Evolutionary conservation across 306 rosid genomes (phyloP), one percentile per base, ranked within the genome.

Genomic region (Morella rubra): DNA sequence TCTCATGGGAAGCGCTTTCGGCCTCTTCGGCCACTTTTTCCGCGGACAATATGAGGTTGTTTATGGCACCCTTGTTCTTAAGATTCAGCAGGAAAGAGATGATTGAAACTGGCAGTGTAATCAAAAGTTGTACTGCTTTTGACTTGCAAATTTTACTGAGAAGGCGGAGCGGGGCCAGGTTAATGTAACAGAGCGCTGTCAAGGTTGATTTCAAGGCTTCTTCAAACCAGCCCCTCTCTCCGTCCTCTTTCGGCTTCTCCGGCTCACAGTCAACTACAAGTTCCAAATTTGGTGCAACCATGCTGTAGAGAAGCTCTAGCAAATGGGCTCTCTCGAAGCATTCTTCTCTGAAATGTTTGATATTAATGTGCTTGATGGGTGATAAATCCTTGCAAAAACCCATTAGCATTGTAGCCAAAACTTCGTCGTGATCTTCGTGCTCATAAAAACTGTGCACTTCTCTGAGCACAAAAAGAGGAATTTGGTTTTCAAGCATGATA

Each of bases 401-500:
- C 60, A 62, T 46, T n/a, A 75, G 27, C 51, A 62, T 62, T 0
- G 61, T 5, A 13, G 18, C 72, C 18, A 61, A 50, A 10, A 11
- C 20, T 6, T 73, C 8, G 11, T 73, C 76, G 14, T 20, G 46
- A 42, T 62, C 24, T 44, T 73, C 55, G 3, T 13, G 14, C 5
- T n/a, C 20, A 75, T 16, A 51, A 51, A 64, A 50, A 1, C 6
- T 14, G 5, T 32, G 64, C 8, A 64, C 72, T n/a, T 75, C 44
- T 19, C 42, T 75, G 7, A 64, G 24, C 62, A 75, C 49, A 44
- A 51, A 75, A 13, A 75, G 51, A 49, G 79, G 72, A 7, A 64
- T 65, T 65, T 75, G 79, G 49, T 75, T 75, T 27, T 64, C 79
- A 19, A 75, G 37, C 79, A 64, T 75, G 15, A 75, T 13, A 3